Conservation (phyloP, 345 rosid genomes). For the Gossypium australe region DNA sequence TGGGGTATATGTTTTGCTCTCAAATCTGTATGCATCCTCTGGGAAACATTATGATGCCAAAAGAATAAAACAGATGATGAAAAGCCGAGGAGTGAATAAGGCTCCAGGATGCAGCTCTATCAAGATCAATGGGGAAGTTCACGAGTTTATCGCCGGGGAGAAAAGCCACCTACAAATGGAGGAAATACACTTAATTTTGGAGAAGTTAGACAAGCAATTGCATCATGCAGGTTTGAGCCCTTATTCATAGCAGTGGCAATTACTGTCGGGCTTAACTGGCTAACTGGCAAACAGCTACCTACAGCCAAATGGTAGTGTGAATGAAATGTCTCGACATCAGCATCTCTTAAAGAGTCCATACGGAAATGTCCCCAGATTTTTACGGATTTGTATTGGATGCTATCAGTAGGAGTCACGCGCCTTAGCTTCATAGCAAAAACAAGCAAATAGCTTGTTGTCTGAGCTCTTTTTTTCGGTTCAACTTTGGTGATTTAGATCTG, state of each 20-base stretch:
- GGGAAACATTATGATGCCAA: slow-evolving; percentile 32
- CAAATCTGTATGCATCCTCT: slow-evolving; percentile 24
- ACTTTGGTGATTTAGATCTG: background rate
- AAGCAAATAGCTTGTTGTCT: background rate
- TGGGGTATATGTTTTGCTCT: slow-evolving; percentile 28
- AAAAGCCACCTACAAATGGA: slow-evolving; percentile 20
- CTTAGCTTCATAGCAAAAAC: background rate
- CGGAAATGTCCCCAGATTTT: background rate
- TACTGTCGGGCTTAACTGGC: background rate
- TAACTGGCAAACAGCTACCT: slow-evolving; percentile 1
- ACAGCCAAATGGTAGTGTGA: background rate
- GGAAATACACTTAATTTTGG: slow-evolving; percentile 21
- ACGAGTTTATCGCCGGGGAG: slow-evolving; percentile 35
- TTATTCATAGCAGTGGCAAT: background rate
- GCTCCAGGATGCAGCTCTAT: slow-evolving; percentile 39
- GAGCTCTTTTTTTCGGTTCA: background rate
- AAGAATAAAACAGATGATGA: slow-evolving; percentile 30
- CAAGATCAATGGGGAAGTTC: slow-evolving; percentile 23
- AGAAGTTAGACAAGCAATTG: slow-evolving; percentile 24
- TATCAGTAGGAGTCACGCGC: background rate
- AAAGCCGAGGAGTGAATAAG: slow-evolving; percentile 28
- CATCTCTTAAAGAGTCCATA: background rate
- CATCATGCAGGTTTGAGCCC: background rate
- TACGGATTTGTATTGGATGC: background rate
- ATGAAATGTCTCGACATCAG: background rate